A percentile compares a stretch with the other conserved stretches of the same genome.
Evolutionary conservation across 2,329 filamentous ascomycete species (phyloP).

Genomic region (Talaromyces sp.): DNA sequence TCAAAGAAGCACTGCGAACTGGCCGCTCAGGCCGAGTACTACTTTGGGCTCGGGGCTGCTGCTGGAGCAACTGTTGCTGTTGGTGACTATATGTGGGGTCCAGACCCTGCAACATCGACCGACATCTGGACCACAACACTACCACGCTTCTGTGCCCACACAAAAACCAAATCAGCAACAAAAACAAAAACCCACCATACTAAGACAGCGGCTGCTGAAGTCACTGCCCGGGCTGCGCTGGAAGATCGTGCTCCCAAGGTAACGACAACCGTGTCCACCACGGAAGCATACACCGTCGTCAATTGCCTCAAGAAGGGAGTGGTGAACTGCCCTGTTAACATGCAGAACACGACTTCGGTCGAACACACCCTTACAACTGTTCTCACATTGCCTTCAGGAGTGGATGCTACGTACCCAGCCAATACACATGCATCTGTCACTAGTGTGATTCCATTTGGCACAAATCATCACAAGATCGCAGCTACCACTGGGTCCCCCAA

Average conservation of each 20-base stretch:
- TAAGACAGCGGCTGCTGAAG: constrained; percentile 5
- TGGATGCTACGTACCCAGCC: constrained; percentile 36
- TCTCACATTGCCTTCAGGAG: constrained; percentile 38
- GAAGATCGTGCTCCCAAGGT: constrained; percentile 21
- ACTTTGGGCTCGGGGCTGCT: constrained; percentile 49
- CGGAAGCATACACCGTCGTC: constrained; percentile 42
- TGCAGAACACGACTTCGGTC: constrained; percentile 40
- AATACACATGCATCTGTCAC: constrained; percentile 24
- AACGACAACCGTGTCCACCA: constrained; percentile 32
- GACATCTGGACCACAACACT: constrained; percentile 53
- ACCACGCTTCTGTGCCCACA: constrained; percentile 38
- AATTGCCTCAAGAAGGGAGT: constrained; percentile 42
- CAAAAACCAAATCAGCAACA: constrained; percentile 8
- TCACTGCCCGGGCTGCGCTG: constrained; percentile 15
- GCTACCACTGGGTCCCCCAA: constrained; percentile 42
- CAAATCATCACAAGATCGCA: constrained; percentile 30
- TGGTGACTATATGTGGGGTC: constrained; percentile 46
- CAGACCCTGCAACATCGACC: constrained; percentile 41
- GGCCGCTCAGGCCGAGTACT: constrained; percentile 46
- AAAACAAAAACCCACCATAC: constrained; percentile 17
- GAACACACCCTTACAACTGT: constrained; percentile 33
- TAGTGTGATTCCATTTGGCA: constrained; percentile 41
- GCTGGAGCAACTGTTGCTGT: constrained; percentile 51
- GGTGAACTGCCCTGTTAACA: constrained; percentile 48
- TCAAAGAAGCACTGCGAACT: constrained; percentile 39